Evolutionary conservation across 2,329 filamentous ascomycete genomes (phyloP), one percentile per base, ranked within the genome.

Genomic region (Colletotrichum brevisporum): DNA sequence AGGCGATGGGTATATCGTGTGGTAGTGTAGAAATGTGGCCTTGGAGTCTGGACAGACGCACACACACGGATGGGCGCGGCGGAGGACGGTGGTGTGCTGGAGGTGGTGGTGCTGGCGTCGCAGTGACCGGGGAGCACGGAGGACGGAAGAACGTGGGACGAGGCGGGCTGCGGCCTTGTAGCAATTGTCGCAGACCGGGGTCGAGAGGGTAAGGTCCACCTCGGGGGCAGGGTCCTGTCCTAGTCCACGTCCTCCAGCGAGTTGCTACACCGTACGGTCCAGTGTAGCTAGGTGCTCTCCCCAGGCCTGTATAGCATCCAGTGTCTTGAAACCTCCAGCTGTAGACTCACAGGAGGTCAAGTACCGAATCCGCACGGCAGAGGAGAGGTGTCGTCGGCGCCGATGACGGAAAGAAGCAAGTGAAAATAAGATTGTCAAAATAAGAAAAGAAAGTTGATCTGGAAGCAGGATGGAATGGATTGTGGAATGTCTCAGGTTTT

Each of bases 111-210:
- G 21, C 45, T 52, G 63, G 64, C 51, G 27, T 31, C 63, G 58
- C 43, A 27, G 66, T 56, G 61, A 55, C 62, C 36, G 43, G 62
- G 59, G 66, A 63, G 60, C 50, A 60, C 62, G 62, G 66, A 66
- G 55, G 36, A 55, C 55, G 66, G 66, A 66, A 60, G 51, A 69
- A 66, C 61, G 55, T 60, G 55, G 66, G 66, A 69, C 58, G 47
- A 61, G 48, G 27, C 18, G 27, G 27, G 27, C 27, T 31, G 27
- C 27, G 27, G 27, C 27, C 27, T 31, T 9, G 27, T 31, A 31
- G 27, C 27, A 9, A 9, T 31, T 31, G 27, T 31, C 27, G 27
- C 12, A 31, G 31, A 27, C 47, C 12, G 51, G 52, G 18, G 59
- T n/a, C 36, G 52, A 58, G 45, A 53, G 8, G 27, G 27, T 36